phyloP scores from a whole-genome alignment of 2,329 filamentous ascomycete species.

The Lachnellula cervina region DNA sequence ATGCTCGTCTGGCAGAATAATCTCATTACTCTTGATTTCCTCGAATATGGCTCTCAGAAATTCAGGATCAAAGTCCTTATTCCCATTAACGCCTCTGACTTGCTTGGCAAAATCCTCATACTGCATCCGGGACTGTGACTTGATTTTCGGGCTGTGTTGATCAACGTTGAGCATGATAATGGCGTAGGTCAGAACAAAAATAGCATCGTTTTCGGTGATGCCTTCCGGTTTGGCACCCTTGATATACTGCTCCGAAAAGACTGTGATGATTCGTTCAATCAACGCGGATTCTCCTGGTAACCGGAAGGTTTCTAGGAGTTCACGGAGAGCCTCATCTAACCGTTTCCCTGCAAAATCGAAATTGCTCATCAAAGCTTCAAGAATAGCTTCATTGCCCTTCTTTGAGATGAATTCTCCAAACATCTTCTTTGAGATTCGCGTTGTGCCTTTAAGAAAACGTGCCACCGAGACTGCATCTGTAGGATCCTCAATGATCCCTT shows the following conservation, averaged over 20 bases:
- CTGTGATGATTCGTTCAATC: constrained; percentile 86
- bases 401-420: constrained; percentile 94
- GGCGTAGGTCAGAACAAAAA: constrained; percentile 88
- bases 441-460: constrained; percentile 82
- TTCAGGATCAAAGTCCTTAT: constrained; percentile 75
- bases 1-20: constrained; percentile 94
- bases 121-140: constrained; percentile 74
- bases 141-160: constrained; percentile 90
- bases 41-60: constrained; percentile 86
- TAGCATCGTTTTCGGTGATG: constrained; percentile 78
- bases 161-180: constrained; percentile 98
- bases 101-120: constrained; percentile 79
- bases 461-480: constrained; percentile 74
- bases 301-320: constrained; percentile 86
- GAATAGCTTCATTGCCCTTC: constrained; percentile 76
- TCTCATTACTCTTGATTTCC: constrained; percentile 88
- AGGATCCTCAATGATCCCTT: constrained; percentile 77
- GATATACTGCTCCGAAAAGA: constrained; percentile 83
- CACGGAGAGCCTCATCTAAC: constrained; percentile 82
- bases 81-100: constrained; percentile 82
- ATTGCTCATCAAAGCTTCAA: constrained; percentile 77
- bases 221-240: constrained; percentile 63
- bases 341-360: constrained; percentile 85
- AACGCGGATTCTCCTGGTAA: constrained; percentile 88
- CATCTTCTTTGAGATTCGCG: constrained; percentile 81